phyloP scores from a whole-genome alignment of 2,329 filamentous ascomycete genomes.

The Botrytis fragariae region DNA sequence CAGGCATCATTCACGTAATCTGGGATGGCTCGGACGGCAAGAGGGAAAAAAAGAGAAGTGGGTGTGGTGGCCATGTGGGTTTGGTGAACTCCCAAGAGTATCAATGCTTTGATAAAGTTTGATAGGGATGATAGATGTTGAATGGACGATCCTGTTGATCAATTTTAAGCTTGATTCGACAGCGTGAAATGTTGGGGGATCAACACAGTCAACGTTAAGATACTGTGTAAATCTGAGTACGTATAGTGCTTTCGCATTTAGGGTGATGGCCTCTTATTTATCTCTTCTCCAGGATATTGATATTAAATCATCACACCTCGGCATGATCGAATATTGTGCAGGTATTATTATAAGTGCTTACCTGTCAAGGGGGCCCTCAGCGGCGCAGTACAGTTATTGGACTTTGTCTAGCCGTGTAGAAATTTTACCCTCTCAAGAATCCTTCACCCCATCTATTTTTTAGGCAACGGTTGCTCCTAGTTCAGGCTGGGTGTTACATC shows the following conservation, averaged over 20 bases:
- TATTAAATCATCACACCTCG: background rate
- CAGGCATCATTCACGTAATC: background rate
- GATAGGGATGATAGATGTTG: background rate
- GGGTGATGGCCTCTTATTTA: background rate
- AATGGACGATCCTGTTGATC: slow-evolving; percentile 11
- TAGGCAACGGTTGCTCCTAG: background rate
- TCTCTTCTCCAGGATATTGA: too few species aligned
- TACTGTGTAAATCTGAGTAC: background rate
- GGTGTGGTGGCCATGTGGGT: background rate
- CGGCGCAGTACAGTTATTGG: background rate
- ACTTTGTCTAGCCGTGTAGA: background rate
- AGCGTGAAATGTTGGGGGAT: background rate
- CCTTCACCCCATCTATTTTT: background rate
- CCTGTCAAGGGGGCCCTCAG: background rate
- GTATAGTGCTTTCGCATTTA: background rate
- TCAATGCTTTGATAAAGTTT: background rate
- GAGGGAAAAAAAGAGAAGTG: background rate
- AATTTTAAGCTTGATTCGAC: slow-evolving; percentile 19
- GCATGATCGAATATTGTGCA: background rate
- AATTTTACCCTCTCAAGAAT: background rate
- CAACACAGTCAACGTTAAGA: background rate
- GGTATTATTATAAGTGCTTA: background rate
- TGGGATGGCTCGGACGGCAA: background rate
- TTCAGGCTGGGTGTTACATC: background rate
- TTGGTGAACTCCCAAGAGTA: background rate